Percentiles rank a stretch among this genome's conserved stretches.
These are phyloP conservation scores for Aspergillus bertholletiae DNA, from an alignment of 495 filamentous ascomycete genomes.

Conservation along the genomic window DNA sequence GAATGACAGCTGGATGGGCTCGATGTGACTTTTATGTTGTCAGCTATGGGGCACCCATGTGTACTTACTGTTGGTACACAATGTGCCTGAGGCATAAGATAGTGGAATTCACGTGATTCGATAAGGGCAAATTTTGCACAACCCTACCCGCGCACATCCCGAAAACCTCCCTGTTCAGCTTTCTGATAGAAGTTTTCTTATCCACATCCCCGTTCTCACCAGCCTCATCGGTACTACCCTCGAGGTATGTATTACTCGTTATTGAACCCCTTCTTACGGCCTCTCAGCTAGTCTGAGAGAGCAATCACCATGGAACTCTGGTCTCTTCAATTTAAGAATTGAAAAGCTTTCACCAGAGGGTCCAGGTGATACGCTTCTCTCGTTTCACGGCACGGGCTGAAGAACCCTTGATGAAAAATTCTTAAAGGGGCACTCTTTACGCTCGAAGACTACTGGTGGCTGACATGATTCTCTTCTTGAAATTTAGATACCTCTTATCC, in stretches of 20 bases:
- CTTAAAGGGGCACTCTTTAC: slow-evolving; percentile 80
- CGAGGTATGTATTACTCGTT: slow-evolving; percentile 44
- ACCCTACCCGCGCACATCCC: slow-evolving; percentile 36
- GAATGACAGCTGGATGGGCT: too few relatives aligned
- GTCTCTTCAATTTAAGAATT: slow-evolving; percentile 1
- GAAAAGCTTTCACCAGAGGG: slow-evolving; percentile 1
- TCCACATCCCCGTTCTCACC: slow-evolving; percentile 19
- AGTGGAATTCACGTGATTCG: neutral
- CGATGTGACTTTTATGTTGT: too few relatives aligned
- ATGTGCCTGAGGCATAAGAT: slow-evolving; percentile 29
- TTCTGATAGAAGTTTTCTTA: slow-evolving; percentile 16
- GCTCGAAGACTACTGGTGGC: slow-evolving; percentile 82
- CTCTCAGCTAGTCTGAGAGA: slow-evolving; percentile 49
- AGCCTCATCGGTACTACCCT: slow-evolving; percentile 28
- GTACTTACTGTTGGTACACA: too few relatives aligned
- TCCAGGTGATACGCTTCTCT: slow-evolving; percentile 69
- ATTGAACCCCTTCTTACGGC: slow-evolving; percentile 26
- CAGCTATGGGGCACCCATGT: too few relatives aligned
- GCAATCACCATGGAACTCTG: slow-evolving; percentile 36
- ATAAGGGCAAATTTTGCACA: slow-evolving; percentile 25
- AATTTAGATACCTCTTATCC: slow-evolving; percentile 74
- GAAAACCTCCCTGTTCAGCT: slow-evolving; percentile 16
- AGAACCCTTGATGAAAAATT: slow-evolving; percentile 71
- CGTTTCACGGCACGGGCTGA: slow-evolving; percentile 72
- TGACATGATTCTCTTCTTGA: slow-evolving; percentile 50